These are phyloP conservation scores for Leucoagaricus sp. DNA, from an alignment of 1,284 basidiomycete species.

Conservation along the genomic window DNA sequence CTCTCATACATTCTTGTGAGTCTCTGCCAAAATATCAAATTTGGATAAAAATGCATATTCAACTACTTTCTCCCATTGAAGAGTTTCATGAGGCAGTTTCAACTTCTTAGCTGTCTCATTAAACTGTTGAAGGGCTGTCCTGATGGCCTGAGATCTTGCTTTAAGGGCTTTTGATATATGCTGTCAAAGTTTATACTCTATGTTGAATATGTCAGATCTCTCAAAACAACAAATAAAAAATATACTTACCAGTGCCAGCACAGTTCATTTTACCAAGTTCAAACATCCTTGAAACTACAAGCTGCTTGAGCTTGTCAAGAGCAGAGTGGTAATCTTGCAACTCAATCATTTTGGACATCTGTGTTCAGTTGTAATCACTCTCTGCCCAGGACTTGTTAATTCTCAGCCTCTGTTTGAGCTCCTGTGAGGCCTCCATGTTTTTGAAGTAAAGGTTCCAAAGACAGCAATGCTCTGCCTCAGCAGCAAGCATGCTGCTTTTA, in stretches of 20 bases:
- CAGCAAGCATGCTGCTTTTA: no score
- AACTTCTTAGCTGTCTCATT: constrained; percentile 20
- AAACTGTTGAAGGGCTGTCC: constrained; percentile 20
- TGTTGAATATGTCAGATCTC: no score
- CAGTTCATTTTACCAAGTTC: constrained; percentile 7
- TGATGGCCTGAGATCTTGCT: constrained; percentile 22
- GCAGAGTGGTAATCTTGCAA: background rate
- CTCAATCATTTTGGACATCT: no score
- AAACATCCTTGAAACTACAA: constrained; percentile 9
- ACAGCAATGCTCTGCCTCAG: no score
- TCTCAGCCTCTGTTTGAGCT: background rate
- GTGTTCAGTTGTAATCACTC: no score
- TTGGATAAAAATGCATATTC: constrained; percentile 31
- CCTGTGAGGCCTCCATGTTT: no score
- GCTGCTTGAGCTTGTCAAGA: background rate
- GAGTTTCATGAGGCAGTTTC: constrained; percentile 14
- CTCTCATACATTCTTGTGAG: constrained; percentile 26
- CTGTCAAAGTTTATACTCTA: constrained; percentile 26
- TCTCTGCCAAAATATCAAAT: constrained; percentile 33
- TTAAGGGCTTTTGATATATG: constrained; percentile 25
- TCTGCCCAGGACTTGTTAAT: background rate
- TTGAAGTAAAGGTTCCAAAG: no score
- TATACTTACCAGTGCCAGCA: background rate
- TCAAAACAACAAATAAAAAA: no score
- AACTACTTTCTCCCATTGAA: constrained; percentile 28